Evolutionary conservation across 331 rosid species (phyloP), one percentile per base, ranked within the genome.

Genomic region (Acacia pycnantha): DNA sequence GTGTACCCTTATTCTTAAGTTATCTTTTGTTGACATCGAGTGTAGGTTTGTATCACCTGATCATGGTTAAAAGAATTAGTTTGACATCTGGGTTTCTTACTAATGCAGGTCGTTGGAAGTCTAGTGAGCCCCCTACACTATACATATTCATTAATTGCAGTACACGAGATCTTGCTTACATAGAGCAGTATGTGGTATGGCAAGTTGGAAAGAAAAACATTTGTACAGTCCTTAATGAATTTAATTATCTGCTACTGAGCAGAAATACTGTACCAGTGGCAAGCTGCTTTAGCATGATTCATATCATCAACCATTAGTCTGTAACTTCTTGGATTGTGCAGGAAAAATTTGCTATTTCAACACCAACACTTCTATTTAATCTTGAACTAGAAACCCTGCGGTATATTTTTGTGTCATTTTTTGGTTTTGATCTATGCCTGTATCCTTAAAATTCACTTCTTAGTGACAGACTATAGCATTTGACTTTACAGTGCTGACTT

Each of bases 101-200:
- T 85, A 83, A 66, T 85, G 87, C 93, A 95, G 98, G 83, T 86
- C 92, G 98, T 73, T 95, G 98, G 98, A 82, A 88, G 83, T 88
- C 97, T 70, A 83, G 69, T 85, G 91, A 90, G 51, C 98, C 97
- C 77, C 99, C 98, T 58, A 87, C 98, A 53, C 88, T 95, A 76
- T 92, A 93, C 73, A 83, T 95, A 65, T 95, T 95, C 86, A 85
- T 95, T 74, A 93, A 92, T 77, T 93, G 96, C 82, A 95, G 99
- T 85, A 92, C 98, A 5, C 93, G 96, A 58, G 99, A 95, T 81
- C 98, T 95, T 81, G 97, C 81, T 50, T 79, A 85, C 83, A 89
- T 95, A 76, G 99, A 95, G 98, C 92, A 95, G 90, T 95, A 93
- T 83, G 93, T 95, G 99, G 98, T 93, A 90, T 84, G 99, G 76